These are phyloP conservation scores for Alternaria dauci DNA, from an alignment of 2,329 filamentous ascomycete genomes.

Conservation along the genomic window DNA sequence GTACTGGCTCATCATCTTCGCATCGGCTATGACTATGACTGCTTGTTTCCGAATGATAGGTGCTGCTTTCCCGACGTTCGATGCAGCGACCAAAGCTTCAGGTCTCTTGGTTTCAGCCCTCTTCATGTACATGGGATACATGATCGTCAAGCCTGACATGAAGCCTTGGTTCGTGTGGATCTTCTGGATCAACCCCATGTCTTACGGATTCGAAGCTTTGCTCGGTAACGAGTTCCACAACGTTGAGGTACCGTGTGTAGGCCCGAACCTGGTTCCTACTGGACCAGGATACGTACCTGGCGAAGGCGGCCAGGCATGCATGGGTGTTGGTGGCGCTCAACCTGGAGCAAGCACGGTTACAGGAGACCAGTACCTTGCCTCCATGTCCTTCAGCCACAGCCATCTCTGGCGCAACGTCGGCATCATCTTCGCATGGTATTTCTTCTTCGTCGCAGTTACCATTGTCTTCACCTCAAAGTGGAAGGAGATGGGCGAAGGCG, in stretches of 20 bases:
- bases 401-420: conserved; percentile 53
- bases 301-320: conserved; percentile 59
- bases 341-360: conserved; percentile 59
- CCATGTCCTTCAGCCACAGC: conserved; percentile 52
- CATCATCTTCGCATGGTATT: conserved; percentile 54
- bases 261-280: conserved; percentile 59
- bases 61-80: conserved; percentile 68
- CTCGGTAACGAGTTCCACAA: conserved; percentile 79
- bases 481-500: conserved; percentile 61
- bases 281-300: conserved; percentile 55
- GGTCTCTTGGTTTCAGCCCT: conserved; percentile 64
- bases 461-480: conserved; percentile 66
- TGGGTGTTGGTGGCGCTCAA: conserved; percentile 64
- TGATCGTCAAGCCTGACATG: conserved; percentile 66
- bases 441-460: conserved; percentile 61
- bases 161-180: conserved; percentile 82
- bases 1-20: conserved; percentile 72
- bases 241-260: conserved; percentile 64
- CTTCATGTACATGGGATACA: conserved; percentile 65
- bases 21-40: conserved; percentile 65
- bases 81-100: conserved; percentile 62
- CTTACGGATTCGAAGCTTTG: conserved; percentile 78
- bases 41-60: conserved; percentile 79
- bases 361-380: conserved; percentile 65
- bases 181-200: conserved; percentile 78